Evolutionary conservation across 495 filamentous ascomycete genomes (phyloP).

Genomic region (Xylaria scruposa): DNA sequence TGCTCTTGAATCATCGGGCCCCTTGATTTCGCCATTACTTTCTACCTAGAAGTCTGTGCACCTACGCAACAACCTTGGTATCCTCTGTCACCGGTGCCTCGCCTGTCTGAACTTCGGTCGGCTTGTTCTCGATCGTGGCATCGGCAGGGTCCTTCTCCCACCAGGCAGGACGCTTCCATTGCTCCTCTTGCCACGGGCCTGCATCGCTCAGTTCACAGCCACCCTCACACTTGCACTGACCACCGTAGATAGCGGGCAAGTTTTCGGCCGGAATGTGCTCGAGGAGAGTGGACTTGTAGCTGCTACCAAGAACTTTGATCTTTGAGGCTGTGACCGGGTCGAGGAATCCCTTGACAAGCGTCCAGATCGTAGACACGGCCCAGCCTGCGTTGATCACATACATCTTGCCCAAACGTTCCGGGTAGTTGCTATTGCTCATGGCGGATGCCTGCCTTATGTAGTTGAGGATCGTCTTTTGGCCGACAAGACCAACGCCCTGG

Average conservation of each 20-base stretch:
- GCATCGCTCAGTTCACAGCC: slow-evolving; percentile 88
- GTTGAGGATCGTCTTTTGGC: slow-evolving; percentile 75
- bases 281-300: slow-evolving; percentile 84
- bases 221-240: slow-evolving; percentile 78
- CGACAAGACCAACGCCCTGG: slow-evolving; percentile 87
- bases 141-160: slow-evolving; percentile 59
- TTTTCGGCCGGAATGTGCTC: slow-evolving; percentile 89
- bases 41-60: slow-evolving; percentile 28
- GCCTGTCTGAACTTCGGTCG: slow-evolving; percentile 34
- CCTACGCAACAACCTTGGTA: slow-evolving; percentile 44
- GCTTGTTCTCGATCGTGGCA: slow-evolving; percentile 33
- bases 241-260: slow-evolving; percentile 85
- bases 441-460: slow-evolving; percentile 72
- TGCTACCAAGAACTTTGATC: slow-evolving; percentile 86
- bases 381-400: slow-evolving; percentile 97
- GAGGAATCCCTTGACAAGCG: slow-evolving; percentile 85
- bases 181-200: slow-evolving; percentile 87
- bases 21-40: background rate
- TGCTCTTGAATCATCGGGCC: background rate
- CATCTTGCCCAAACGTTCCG: slow-evolving; percentile 83
- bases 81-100: slow-evolving; percentile 30
- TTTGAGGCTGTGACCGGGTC: slow-evolving; percentile 96
- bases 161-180: slow-evolving; percentile 73
- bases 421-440: slow-evolving; percentile 96
- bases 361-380: slow-evolving; percentile 87